These are phyloP conservation scores for Xanthoconium separans DNA, from an alignment of 1,284 basidiomycete species.

Conservation along the genomic window DNA sequence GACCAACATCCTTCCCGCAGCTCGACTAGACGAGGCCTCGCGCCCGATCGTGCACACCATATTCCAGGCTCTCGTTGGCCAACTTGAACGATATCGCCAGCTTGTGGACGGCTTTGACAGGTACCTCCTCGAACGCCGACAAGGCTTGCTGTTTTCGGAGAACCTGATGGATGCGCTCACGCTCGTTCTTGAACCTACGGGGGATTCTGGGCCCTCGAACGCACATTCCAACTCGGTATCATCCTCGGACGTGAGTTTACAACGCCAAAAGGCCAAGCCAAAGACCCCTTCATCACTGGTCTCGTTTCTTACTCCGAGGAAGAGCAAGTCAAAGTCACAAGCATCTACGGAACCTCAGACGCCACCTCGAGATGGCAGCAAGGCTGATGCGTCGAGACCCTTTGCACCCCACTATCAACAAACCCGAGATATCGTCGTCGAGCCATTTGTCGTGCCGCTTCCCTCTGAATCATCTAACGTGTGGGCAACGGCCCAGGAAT, in stretches of 20 bases:
- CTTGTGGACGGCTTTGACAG: slow-evolving; percentile 80
- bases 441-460: slow-evolving; percentile 63
- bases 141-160: slow-evolving; percentile 89
- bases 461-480: slow-evolving; percentile 49
- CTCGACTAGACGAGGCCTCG: slow-evolving; percentile 65
- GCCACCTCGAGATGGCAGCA: slow-evolving; percentile 39
- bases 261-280: slow-evolving; percentile 50
- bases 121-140: slow-evolving; percentile 81
- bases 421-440: slow-evolving; percentile 72
- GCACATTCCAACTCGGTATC: slow-evolving; percentile 19
- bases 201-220: slow-evolving; percentile 37
- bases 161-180: slow-evolving; percentile 89
- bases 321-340: slow-evolving; percentile 46
- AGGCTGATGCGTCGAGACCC: slow-evolving; percentile 66
- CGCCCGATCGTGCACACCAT: slow-evolving; percentile 79
- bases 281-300: slow-evolving; percentile 64
- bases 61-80: slow-evolving; percentile 73
- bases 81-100: slow-evolving; percentile 77
- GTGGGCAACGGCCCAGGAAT: slow-evolving; percentile 58
- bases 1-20: slow-evolving; percentile 57
- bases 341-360: slow-evolving; percentile 41
- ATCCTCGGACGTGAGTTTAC: slow-evolving; percentile 28
- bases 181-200: slow-evolving; percentile 61
- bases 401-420: slow-evolving; percentile 85
- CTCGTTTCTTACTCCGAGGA: slow-evolving; percentile 79